phyloP scores from a whole-genome alignment of 768 basidiomycete species.

The Coprinopsis sp. region DNA sequence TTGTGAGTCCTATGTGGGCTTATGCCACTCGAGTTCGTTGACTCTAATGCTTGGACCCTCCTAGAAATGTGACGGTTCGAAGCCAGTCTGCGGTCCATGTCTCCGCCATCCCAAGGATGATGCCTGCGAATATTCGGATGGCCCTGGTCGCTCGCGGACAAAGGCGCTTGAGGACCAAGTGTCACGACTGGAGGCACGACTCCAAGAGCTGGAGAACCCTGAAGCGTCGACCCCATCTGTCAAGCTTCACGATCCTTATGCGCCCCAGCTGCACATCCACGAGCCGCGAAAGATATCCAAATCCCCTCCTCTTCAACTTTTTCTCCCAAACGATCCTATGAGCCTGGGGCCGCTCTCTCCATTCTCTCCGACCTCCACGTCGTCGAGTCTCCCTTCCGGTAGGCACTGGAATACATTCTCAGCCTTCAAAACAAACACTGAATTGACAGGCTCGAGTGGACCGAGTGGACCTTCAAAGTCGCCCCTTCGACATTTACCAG shows the following conservation, averaged over 20 bases:
- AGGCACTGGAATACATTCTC: slow-evolving; percentile 37
- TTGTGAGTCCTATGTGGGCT: neutral
- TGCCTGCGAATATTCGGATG: slow-evolving; percentile 70
- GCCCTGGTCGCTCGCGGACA: slow-evolving; percentile 54
- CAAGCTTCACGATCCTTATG: slow-evolving; percentile 49
- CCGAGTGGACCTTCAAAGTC: slow-evolving; percentile 31
- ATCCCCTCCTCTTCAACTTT: slow-evolving; percentile 30
- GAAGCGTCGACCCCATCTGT: slow-evolving; percentile 42
- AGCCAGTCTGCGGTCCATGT: slow-evolving; percentile 65
- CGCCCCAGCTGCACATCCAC: slow-evolving; percentile 22
- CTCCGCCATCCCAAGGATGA: slow-evolving; percentile 52
- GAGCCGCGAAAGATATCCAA: slow-evolving; percentile 29
- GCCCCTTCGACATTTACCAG: slow-evolving; percentile 29
- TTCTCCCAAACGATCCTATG: slow-evolving; percentile 25
- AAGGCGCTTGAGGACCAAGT: slow-evolving; percentile 59
- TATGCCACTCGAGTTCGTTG: neutral
- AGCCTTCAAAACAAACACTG: slow-evolving; percentile 32
- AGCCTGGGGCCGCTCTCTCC: slow-evolving; percentile 31
- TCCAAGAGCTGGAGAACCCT: slow-evolving; percentile 55
- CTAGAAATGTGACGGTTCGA: slow-evolving; percentile 61
- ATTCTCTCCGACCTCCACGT: slow-evolving; percentile 40
- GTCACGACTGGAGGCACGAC: slow-evolving; percentile 48
- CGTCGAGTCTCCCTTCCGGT: slow-evolving; percentile 45
- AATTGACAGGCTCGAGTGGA: slow-evolving; percentile 41
- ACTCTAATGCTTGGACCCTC: slow-evolving; percentile 3